Base-by-base conservation (phyloP, 345 rosid genomes). In the Citrus reticulata region DNA sequence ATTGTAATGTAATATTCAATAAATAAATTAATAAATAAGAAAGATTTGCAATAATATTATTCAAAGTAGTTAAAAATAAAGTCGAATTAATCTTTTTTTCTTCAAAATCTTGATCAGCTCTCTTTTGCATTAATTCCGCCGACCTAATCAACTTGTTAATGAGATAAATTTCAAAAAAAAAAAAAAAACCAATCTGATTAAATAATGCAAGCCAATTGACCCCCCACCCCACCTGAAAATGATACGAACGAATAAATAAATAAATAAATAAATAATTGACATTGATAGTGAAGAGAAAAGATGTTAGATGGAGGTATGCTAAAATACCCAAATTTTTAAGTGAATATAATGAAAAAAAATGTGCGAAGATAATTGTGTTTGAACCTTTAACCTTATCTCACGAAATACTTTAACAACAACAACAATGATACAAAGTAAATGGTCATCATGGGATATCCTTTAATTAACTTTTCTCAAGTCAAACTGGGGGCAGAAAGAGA, bases 231-330 rank as follows among this genome's bases (percentile, higher is more conserved):
- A 17, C 42, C 5, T 20, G 37, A 63, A 11, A 63, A 68, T 40
- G 55, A 68, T n/a, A 27, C 4, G 24, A 40, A 25, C 25, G 25
- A 27, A 27, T 27, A 27, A 27, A 29, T 29, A 29, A 29, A 9
- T 20, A 40, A n/a, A 66, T 34, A 62, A 29, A 63, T 34, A 63
- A 63, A 63, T 27, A 63, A 63, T 19, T 25, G 67, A 64, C 68
- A 64, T 54, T n/a, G 72, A 42, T 58, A 5, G 17, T 65, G 34
- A 5, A 24, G 69, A 24, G 10, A 81, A 85, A 87, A 74, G 82
- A 73, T 77, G 83, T 59, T 75, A 51, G 80, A 54, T 73, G 88
- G 84, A 59, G 46, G 70, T 55, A 79, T 77, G 71, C 76, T 35
- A 69, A 77, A 77, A 59, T 25, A 70, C 32, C 68, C 59, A 27